phyloP scores from a whole-genome alignment of 2,329 filamentous ascomycete genomes.

The Plectosphaerella sp. region DNA sequence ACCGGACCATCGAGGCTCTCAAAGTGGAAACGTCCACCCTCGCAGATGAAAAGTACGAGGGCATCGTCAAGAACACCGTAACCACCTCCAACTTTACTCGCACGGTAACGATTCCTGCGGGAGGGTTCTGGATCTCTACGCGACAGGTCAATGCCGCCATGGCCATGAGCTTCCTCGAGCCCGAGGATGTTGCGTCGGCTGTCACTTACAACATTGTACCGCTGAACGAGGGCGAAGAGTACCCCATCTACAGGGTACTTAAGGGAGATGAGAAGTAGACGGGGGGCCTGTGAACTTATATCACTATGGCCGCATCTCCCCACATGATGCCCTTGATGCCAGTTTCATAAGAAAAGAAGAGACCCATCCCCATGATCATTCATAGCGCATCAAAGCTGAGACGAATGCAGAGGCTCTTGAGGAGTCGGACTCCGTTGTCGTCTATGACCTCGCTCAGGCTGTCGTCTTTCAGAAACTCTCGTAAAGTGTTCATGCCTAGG shows the following conservation, averaged over 20 bases:
- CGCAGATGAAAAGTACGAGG: conserved; percentile 19
- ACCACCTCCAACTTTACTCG: conserved; percentile 12
- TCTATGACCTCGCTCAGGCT: too few species aligned
- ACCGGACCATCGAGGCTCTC: conserved; percentile 18
- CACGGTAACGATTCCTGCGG: conserved; percentile 17
- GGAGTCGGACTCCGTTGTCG: too few species aligned
- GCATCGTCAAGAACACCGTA: conserved; percentile 16
- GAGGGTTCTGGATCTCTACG: conserved; percentile 17
- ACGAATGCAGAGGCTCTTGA: too few species aligned
- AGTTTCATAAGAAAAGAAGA: too few species aligned
- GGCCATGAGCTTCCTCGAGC: background rate
- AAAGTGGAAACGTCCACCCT: conserved; percentile 17
- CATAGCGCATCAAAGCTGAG: too few species aligned
- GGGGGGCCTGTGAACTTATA: too few species aligned
- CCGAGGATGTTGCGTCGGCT: background rate
- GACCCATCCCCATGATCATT: too few species aligned
- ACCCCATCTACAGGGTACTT: background rate
- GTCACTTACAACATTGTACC: background rate
- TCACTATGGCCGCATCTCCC: too few species aligned
- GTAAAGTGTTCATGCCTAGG: too few species aligned
- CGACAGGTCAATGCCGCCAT: background rate
- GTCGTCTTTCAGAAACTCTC: too few species aligned
- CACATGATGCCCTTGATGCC: too few species aligned
- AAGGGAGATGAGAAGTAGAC: background rate
- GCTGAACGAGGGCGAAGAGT: background rate